phyloP scores from a whole-genome alignment of 176 grass and related monocot species.

The Rhipidocladum racemiflorum region DNA sequence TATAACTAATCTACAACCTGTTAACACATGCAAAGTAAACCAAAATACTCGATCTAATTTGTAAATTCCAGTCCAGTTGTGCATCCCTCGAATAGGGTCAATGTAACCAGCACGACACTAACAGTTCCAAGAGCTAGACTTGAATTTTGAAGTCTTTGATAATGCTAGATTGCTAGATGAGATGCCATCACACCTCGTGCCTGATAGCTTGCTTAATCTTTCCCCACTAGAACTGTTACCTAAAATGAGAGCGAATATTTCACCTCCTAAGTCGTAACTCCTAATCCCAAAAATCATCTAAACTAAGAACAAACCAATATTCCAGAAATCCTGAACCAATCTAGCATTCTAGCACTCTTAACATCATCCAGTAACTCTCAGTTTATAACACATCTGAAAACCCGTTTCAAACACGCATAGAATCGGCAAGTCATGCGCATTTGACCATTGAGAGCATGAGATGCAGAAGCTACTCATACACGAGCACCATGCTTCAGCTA shows the following conservation, averaged over 20 bases:
- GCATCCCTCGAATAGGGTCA: background rate
- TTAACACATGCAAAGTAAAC: background rate
- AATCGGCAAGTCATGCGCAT: background rate
- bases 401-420: background rate
- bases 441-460: background rate
- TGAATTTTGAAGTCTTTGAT: background rate
- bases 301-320: background rate
- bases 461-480: slow-evolving; percentile 2
- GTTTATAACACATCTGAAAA: background rate
- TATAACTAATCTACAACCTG: background rate
- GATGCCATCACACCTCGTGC: background rate
- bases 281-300: background rate
- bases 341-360: background rate
- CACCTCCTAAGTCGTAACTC: background rate
- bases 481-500: background rate
- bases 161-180: background rate
- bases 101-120: background rate
- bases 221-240: background rate
- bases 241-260: background rate
- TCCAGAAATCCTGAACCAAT: background rate
- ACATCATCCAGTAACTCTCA: background rate
- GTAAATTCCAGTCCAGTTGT: background rate
- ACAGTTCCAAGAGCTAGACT: background rate
- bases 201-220: slow-evolving; percentile 4
- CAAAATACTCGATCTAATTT: background rate